Evolutionary conservation across 371 early-diverging fungal genomes (phyloP), one percentile per base, ranked within the genome.

Genomic region (Haplosporangium sp.): DNA sequence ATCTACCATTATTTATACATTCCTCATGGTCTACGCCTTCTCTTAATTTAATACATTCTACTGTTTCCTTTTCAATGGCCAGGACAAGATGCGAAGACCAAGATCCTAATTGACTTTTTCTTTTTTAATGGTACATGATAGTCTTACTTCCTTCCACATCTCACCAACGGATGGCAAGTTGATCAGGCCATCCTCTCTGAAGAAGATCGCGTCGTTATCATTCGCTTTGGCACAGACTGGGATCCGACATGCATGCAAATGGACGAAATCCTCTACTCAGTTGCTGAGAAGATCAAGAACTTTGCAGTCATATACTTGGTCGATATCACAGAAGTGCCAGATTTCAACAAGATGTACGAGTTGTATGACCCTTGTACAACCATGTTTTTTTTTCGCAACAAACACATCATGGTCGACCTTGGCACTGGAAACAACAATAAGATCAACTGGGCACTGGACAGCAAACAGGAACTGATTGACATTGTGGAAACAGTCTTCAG

Each of bases 391-490:
- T 96, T 92, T 84, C 86, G 98, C 29, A 98, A 98, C 87, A 97
- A 97, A 76, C 99, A 98, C 69, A 98, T 98, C 67, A 95, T 96
- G 98, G 90, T 99, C 18, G 99, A 99, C 90, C 82, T 98, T 68
- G 99, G 99, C 14, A 99, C 99, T 0, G 99, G 99, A 68, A 96
- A 99, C 82, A 99, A 99, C 86, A 99, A 99, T 86, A 99, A 99
- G 85, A 94, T 99, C 76, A 95, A 96, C 74, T 97, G 98, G 98
- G 92, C 98, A 3, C 81, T 99, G 53, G 95, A 94, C 60, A 91
- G 91, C 64, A 91, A 93, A 57, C 94, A 95, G 82, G 96, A 95
- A 69, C 83, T 95, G 83, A 95, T 95, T 61, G 96, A 95, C 67
- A 81, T 95, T 62, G 84, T 94, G 13, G 98, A 99, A 85, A 89